phyloP scores from a whole-genome alignment of 306 rosid species.

The Carpinus viminea region DNA sequence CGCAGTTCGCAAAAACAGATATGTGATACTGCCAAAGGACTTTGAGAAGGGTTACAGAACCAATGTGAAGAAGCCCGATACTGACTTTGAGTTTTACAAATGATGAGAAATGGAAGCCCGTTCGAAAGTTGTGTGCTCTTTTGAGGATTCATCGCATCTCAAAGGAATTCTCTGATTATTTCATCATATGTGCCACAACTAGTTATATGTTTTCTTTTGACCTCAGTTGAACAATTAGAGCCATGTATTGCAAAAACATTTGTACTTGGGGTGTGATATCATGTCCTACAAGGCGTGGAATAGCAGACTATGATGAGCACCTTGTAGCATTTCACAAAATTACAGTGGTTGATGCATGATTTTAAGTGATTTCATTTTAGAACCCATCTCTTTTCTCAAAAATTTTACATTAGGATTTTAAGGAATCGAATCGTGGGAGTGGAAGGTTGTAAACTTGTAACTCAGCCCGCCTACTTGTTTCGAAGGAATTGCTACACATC shows the following conservation, averaged over 20 bases:
- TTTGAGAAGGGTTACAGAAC: slow-evolving; percentile 97
- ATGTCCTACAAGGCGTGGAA: neutral
- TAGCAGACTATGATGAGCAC: neutral
- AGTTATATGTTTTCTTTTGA: neutral
- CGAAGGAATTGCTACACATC: no score
- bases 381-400: neutral
- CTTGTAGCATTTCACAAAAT: neutral
- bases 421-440: no score
- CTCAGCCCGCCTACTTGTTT: no score
- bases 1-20: slow-evolving; percentile 95
- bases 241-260: neutral
- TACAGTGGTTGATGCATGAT: neutral
- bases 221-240: slow-evolving; percentile 10
- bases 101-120: slow-evolving; percentile 38
- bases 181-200: neutral
- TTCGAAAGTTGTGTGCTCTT: neutral
- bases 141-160: neutral
- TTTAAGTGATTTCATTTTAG: neutral
- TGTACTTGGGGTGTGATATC: neutral
- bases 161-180: neutral
- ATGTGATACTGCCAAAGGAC: slow-evolving; percentile 94
- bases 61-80: slow-evolving; percentile 98
- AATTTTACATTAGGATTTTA: no score
- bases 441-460: neutral
- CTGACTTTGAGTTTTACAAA: slow-evolving; percentile 98